phyloP scores from a whole-genome alignment of 768 basidiomycete species.

The Dacryopinax spathularia region DNA sequence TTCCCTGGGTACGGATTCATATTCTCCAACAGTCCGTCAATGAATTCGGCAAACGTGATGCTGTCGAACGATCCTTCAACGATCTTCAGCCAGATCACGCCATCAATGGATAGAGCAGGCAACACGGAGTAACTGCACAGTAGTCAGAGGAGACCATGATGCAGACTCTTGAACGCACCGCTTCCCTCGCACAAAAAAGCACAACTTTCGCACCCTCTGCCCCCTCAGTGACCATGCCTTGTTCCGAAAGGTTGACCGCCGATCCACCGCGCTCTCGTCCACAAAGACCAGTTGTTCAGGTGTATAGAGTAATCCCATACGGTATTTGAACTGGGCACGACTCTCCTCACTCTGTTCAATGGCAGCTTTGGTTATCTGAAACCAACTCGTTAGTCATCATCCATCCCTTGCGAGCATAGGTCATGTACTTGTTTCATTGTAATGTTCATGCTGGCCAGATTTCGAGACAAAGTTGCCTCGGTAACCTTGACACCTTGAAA shows the following conservation, averaged over 20 bases:
- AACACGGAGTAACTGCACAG: conserved; percentile 18
- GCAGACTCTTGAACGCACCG: conserved; percentile 13
- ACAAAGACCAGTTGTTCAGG: conserved; percentile 22
- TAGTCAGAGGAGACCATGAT: neutral
- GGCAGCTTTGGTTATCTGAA: conserved; percentile 6
- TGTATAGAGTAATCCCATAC: conserved; percentile 3
- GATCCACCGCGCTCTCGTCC: conserved; percentile 26
- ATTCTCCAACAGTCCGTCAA: conserved; percentile 14
- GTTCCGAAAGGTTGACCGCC: conserved; percentile 14
- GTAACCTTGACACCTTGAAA: neutral
- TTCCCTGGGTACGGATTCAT: conserved; percentile 17
- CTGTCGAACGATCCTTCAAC: conserved; percentile 16
- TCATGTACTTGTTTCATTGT: conserved; percentile 7
- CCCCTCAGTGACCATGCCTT: conserved; percentile 22
- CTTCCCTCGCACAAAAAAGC: conserved; percentile 21
- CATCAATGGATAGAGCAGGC: conserved; percentile 19
- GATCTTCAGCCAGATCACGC: conserved; percentile 15
- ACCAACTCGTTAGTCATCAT: neutral
- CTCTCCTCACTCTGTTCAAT: conserved; percentile 8
- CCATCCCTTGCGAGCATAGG: neutral
- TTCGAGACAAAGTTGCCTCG: neutral
- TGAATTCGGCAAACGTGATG: conserved; percentile 14
- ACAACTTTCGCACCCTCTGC: conserved; percentile 13
- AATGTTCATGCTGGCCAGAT: neutral
- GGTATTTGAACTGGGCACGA: neutral